Evolutionary conservation across 75 land plant genomes (phyloP).

Genomic region (Cryptomeria japonica): DNA sequence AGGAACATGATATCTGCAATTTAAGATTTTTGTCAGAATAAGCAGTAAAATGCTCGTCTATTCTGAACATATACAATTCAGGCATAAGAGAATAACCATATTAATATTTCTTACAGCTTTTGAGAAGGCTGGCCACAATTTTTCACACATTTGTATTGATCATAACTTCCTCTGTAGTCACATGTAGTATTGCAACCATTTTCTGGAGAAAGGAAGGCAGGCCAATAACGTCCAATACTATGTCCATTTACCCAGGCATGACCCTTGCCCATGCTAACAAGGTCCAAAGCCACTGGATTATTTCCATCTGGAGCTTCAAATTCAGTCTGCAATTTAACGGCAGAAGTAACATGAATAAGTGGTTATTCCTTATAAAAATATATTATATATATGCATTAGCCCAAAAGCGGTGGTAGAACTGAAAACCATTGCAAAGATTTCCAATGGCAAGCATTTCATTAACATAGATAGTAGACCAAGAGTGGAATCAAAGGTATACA

Average conservation of each 20-base stretch:
- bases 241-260: slow-evolving; percentile 86
- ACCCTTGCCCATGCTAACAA: slow-evolving; percentile 85
- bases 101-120: slow-evolving; percentile 31
- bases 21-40: neutral
- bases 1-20: slow-evolving; percentile 37
- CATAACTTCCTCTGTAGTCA: slow-evolving; percentile 42
- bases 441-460: neutral
- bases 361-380: slow-evolving; percentile 48
- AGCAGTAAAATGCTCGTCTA: slow-evolving; percentile 2
- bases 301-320: slow-evolving; percentile 69
- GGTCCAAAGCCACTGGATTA: slow-evolving; percentile 63
- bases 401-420: slow-evolving; percentile 18
- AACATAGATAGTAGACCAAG: neutral
- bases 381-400: neutral
- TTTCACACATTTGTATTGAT: slow-evolving; percentile 26
- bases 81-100: neutral
- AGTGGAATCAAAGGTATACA: neutral
- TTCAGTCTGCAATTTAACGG: slow-evolving; percentile 48
- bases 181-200: slow-evolving; percentile 41
- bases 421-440: slow-evolving; percentile 31
- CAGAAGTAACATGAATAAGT: slow-evolving; percentile 14
- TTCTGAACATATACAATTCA: slow-evolving; percentile 31
- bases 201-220: slow-evolving; percentile 31
- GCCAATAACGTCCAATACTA: slow-evolving; percentile 69
- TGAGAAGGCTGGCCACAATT: slow-evolving; percentile 55